Base-by-base conservation (phyloP, 2,329 filamentous ascomycete species). In the Fusarium miscanthi region DNA sequence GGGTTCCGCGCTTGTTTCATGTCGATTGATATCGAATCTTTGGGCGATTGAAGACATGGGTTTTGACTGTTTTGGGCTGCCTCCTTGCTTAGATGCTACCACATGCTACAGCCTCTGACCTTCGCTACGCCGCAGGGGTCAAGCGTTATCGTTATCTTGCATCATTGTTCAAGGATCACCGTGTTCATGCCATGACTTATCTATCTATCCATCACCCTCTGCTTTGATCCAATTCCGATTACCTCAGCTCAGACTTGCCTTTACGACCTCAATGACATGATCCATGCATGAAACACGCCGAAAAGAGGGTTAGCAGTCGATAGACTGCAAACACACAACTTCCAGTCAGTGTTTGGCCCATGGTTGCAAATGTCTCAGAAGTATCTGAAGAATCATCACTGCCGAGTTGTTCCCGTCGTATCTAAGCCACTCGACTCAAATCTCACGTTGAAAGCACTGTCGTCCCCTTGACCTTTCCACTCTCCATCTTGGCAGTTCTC, bases 401-500 rank as follows among this genome's bases (percentile, higher is more conserved):
- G 89, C 90, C 85, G 75, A 68, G 52, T 62, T 45, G 49, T 53
- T 40, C 19, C 49, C 48, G 33, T 43, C 31, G 42, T 45, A 56
- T 27, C 61, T 12, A 40, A 63, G 62, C 61, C 66, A 64, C 66
- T 71, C 71, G 78, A 74, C 76, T 49, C 21, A 6, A 31, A 16
- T 38, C 35, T 86, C 75, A 87, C 21, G 84, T 82, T 19, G 74
- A 75, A 67, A 91, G 85, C 11, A 88, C 75, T 51, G 90, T 88
- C 7, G 93, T 94, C 1, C 93, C 93, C 76, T 92, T 94, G 17
- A 88, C 88, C 76, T 85, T 89, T 8, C 89, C 88, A 63, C 84
- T 88, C 78, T 94, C 91, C 90, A 95, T 95, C 84, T 95, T 96
- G 19, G 93, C 93, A 7, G 93, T 95, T 74, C 93, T 86, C 6